Conservation (phyloP, 192 early-diverging fungal species). For the Mortierella antarctica region DNA sequence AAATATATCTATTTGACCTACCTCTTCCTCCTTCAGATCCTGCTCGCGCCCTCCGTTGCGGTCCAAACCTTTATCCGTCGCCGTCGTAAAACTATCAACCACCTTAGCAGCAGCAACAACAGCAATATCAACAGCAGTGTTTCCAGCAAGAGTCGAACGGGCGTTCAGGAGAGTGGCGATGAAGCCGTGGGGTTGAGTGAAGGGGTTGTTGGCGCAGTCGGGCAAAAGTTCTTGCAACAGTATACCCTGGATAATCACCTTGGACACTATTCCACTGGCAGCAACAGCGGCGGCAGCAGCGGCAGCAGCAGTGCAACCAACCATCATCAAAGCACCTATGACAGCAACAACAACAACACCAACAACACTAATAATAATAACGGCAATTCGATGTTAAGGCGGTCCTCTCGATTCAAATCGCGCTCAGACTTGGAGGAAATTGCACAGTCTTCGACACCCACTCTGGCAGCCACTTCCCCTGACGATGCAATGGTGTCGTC, state of each 20-base stretch:
- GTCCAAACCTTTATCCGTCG: conserved; percentile 16
- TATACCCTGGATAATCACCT: conserved; percentile 52
- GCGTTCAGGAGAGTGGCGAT: not conserved
- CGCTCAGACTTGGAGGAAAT: conserved; percentile 47
- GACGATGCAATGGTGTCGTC: not conserved
- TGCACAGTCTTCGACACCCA: conserved; percentile 30
- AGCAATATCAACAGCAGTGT: not conserved
- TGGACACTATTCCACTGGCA: not conserved
- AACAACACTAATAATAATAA: conserved; percentile 16
- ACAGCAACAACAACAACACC: conserved; percentile 1
- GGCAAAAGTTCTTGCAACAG: conserved; percentile 45
- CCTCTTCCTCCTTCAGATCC: conserved; percentile 24
- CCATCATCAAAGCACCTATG: conserved; percentile 7
- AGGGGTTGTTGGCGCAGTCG: conserved; percentile 26
- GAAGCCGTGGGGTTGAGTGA: not conserved
- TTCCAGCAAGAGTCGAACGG: not conserved
- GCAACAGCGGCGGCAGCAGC: not conserved
- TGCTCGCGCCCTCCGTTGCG: conserved; percentile 23
- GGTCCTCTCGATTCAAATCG: conserved; percentile 50
- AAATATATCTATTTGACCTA: conserved; percentile 50
- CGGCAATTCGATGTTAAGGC: conserved; percentile 28
- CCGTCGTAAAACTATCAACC: not conserved
- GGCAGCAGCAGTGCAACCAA: conserved; percentile 2
- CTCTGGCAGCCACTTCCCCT: conserved; percentile 1
- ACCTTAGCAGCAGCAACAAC: conserved; percentile 3